Evolutionary conservation across 257 asterid genomes (phyloP).

Genomic region (Euphrasia confusa): DNA sequence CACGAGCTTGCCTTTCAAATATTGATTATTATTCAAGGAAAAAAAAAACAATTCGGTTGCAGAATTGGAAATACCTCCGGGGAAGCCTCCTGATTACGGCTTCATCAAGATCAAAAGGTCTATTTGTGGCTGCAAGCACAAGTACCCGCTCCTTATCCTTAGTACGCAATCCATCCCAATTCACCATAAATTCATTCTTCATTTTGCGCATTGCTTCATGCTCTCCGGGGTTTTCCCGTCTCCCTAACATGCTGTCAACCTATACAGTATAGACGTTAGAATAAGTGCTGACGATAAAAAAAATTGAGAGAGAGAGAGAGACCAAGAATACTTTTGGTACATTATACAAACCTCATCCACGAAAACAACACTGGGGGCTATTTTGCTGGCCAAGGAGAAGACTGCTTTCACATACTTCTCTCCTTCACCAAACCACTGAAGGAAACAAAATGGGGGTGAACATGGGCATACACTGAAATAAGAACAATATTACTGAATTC

Average conservation of each 20-base stretch:
- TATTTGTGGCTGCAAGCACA: slow-evolving; percentile 91
- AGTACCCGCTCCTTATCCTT: slow-evolving; percentile 91
- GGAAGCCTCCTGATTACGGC: slow-evolving; percentile 98
- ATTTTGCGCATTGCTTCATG: slow-evolving; percentile 98
- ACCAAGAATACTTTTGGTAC: not conserved
- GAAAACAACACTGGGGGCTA: slow-evolving; percentile 76
- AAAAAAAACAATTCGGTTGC: slow-evolving; percentile 18
- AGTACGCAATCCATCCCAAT: slow-evolving; percentile 92
- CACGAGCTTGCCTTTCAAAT: not conserved
- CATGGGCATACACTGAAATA: not conserved
- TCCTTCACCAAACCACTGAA: slow-evolving; percentile 94
- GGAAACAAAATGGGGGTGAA: not conserved
- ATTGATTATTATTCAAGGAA: not conserved
- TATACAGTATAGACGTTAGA: slow-evolving; percentile 19
- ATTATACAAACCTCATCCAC: slow-evolving; percentile 73
- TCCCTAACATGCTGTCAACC: slow-evolving; percentile 98
- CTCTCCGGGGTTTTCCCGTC: slow-evolving; percentile 95
- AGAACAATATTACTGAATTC: not conserved
- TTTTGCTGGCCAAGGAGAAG: slow-evolving; percentile 84
- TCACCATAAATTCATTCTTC: slow-evolving; percentile 93
- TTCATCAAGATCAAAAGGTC: slow-evolving; percentile 94
- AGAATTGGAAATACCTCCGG: slow-evolving; percentile 41
- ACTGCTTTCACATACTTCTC: slow-evolving; percentile 89
- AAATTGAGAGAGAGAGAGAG: slow-evolving; percentile 12
- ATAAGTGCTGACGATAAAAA: slow-evolving; percentile 10